A percentile compares a stretch with the other conserved stretches of the same genome.
These are phyloP conservation scores for Trichoderma lentiforme DNA, from an alignment of 2,329 filamentous ascomycete genomes.

Conservation along the genomic window DNA sequence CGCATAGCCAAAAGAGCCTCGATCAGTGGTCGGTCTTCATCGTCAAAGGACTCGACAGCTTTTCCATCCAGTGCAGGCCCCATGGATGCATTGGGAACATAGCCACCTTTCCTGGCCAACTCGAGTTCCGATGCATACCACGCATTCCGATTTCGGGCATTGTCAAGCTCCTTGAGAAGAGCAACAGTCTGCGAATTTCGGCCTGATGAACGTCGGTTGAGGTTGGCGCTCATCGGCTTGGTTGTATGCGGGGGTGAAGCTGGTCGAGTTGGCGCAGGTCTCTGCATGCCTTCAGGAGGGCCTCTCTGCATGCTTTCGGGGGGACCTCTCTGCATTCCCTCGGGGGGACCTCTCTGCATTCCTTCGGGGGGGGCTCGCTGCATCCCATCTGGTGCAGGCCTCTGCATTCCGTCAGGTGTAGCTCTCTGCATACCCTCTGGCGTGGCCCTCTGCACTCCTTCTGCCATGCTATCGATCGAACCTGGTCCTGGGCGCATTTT, in stretches of 20 bases:
- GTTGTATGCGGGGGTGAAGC: constrained; percentile 58
- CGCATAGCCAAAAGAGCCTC: constrained; percentile 92
- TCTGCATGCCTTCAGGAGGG: constrained; percentile 47
- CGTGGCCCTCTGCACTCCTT: constrained; percentile 47
- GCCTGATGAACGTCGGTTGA: constrained; percentile 58
- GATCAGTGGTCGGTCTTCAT: constrained; percentile 87
- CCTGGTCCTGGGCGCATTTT: constrained; percentile 45
- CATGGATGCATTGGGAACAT: constrained; percentile 66
- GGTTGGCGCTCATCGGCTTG: constrained; percentile 55
- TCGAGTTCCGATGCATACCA: constrained; percentile 97
- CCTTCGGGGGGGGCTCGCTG: constrained; percentile 51
- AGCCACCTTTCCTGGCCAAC: constrained; percentile 85
- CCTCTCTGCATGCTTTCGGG: neutral
- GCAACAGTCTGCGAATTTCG: constrained; percentile 67
- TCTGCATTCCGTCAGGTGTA: neutral
- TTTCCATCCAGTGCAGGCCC: constrained; percentile 74
- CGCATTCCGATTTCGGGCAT: constrained; percentile 79
- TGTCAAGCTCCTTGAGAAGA: constrained; percentile 81
- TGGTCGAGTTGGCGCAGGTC: constrained; percentile 41
- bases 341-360: constrained; percentile 38
- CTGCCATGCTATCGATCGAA: constrained; percentile 66
- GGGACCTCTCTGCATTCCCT: neutral
- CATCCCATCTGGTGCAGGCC: constrained; percentile 43
- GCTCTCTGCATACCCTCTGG: neutral
- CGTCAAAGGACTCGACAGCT: constrained; percentile 74